Base-by-base conservation (phyloP, 2,329 filamentous ascomycete genomes). In the Fusarium sp. region DNA sequence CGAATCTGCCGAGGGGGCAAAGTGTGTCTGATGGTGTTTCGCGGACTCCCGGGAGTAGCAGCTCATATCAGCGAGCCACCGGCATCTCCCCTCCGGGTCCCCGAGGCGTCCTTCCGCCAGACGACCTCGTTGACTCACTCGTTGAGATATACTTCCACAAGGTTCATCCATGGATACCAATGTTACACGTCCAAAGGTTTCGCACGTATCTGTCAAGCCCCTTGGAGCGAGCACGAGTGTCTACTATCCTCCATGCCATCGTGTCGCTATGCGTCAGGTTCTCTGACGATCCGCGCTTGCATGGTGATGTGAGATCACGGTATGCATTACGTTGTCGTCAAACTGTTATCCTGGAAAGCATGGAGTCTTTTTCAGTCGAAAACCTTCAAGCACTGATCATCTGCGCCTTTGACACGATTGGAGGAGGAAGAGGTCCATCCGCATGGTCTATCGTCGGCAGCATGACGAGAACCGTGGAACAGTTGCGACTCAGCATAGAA, bases 381-480 rank as follows among this genome's bases (percentile, higher is more conserved):
- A 80, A 79, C 37, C 62, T 79, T 3, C 79, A 79, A 27, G 77
- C 78, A 1, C 60, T 80, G 16, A 78, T 75, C 3, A 81, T 82
- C 11, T 76, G 78, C 50, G 77, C 77, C 2, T 80, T 81, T 63
- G 76, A 80, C 44, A 77, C 78, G 13, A 82, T 81, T 37, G 79
- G 79, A 1, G 77, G 75, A 44, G 80, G 81, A 1, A 63, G 75
- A 40, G 76, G 75, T 1, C 73, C 72, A 1, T 78, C 74, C 2
- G 78, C 81, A 11, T 82, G 81, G 75, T 79, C 81, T 1, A 78
- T 82, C 41, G 76, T 82, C 7, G 81, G 80, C 7, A 78, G 77
- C 36, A 77, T 82, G 69, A 78, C 80, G 2, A 66, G 81, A 12
- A 82, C 79, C 1, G 81, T 82, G 4, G 80, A 82, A 41, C 79